Evolutionary conservation across 2,329 filamentous ascomycete species (phyloP), one percentile per base, ranked within the genome.

Genomic region (Diaporthe australafricana): DNA sequence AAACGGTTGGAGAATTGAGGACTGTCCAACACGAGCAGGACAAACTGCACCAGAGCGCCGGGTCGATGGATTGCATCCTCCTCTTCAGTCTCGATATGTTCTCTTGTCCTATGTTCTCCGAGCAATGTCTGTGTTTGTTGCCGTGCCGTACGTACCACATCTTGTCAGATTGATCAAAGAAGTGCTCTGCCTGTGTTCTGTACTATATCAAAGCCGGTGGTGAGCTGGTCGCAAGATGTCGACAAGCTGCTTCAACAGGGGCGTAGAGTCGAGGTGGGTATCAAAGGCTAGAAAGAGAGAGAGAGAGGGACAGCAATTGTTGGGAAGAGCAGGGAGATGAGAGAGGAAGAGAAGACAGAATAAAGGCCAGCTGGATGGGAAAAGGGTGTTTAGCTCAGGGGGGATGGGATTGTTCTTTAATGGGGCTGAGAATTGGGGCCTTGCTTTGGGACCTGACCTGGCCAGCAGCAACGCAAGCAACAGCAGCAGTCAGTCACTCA

Each of bases 71-170:
- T 35, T 48, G n/a, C 12, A 40, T 38, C 25, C 47, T 35, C 48
- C 25, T 53, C 45, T 27, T 38, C 16, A 16, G 8, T 17, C 25
- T 62, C 40, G 9, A 22, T n/a, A 22, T 35, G 40, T 20, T 35
- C 22, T 40, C 14, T 30, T 38, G 42, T 48, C 53, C 17, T 30
- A 32, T 48, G 62, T 20, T 12, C 56, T 32, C 35, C 27, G n/a
- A 20, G 27, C 20, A 22, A 14, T 3, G 20, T 17, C 20, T 38
- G n/a, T 42, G 9, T 25, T 25, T 25, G 12, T 27, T 30, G 8
- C 20, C 40, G 68, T 70, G 27, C 27, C 38, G 60, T 70, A 70
- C 80, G 70, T 79, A 81, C 80, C 79, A 81, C 80, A 82, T 81
- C 73, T 77, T 81, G 79, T 77, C 77, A 55, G 56, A 72, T 74